A percentile compares a stretch with the other conserved stretches of the same genome.
Evolutionary conservation across 306 rosid species (phyloP).

Genomic region (Alnus rubra): DNA sequence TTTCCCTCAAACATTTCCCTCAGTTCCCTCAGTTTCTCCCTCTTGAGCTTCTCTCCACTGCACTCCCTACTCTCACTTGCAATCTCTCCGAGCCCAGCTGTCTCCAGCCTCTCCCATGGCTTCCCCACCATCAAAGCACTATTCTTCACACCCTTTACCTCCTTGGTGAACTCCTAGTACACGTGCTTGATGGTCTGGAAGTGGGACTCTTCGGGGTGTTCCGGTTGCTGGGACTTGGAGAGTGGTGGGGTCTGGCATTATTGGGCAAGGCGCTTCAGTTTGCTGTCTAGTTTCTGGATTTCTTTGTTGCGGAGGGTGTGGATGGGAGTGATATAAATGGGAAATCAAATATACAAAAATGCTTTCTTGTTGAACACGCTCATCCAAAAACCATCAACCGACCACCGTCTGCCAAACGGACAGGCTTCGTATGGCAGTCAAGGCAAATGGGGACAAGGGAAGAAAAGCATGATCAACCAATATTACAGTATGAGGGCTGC

Average conservation of each 20-base stretch:
- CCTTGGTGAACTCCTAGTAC: conserved; percentile 52
- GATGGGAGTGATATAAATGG: conserved; percentile 6
- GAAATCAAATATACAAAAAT: no score
- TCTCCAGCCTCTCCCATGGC: conserved; percentile 71
- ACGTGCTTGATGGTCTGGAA: conserved; percentile 56
- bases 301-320: conserved; percentile 83
- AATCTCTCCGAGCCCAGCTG: conserved; percentile 50
- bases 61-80: conserved; percentile 29
- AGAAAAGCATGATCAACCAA: no score
- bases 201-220: conserved; percentile 55
- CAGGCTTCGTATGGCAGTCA: no score
- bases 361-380: no score
- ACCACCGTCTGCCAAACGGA: no score
- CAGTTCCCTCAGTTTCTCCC: conserved; percentile 66
- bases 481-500: no score
- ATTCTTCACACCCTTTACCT: conserved; percentile 29
- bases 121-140: conserved; percentile 49
- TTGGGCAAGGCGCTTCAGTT: conserved; percentile 39
- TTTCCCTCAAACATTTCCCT: conserved; percentile 67
- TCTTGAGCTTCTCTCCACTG: conserved; percentile 51
- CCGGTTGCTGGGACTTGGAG: no score
- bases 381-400: no score
- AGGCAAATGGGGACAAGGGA: no score
- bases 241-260: conserved; percentile 34
- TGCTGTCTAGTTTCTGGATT: conserved; percentile 74